Percentiles rank a stretch among this genome's conserved stretches.
phyloP scores from a whole-genome alignment of 345 rosid species.

The Bruguiera parviflora region DNA sequence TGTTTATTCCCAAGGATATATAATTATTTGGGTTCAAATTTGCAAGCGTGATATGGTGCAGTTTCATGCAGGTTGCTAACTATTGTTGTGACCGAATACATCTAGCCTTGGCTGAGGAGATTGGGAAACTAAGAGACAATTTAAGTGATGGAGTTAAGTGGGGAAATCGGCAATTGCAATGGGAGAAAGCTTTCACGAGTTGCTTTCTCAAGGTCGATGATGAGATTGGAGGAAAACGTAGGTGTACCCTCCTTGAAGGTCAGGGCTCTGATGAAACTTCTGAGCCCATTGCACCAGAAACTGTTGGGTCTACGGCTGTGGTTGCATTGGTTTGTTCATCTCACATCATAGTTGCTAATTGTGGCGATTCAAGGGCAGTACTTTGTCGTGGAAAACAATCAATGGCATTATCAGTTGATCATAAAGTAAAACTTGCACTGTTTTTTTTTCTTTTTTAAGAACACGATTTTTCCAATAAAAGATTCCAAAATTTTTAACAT shows the following conservation, averaged over 20 bases:
- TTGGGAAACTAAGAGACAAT: constrained; percentile 19
- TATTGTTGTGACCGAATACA: constrained; percentile 24
- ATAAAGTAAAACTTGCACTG: constrained; percentile 14
- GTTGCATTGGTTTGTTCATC: constrained; percentile 32
- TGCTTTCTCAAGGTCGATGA: constrained; percentile 31
- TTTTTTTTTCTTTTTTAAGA: not conserved
- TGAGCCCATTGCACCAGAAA: constrained; percentile 28
- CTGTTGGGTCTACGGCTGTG: constrained; percentile 30
- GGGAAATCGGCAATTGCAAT: constrained; percentile 15
- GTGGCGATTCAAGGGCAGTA: constrained; percentile 31
- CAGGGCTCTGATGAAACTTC: constrained; percentile 20
- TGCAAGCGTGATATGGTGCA: constrained; percentile 35
- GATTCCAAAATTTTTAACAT: not conserved
- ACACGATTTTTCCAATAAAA: not conserved
- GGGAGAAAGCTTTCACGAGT: constrained; percentile 23
- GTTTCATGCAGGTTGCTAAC: constrained; percentile 33
- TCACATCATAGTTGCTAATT: constrained; percentile 29
- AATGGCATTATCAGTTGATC: constrained; percentile 25
- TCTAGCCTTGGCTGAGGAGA: constrained; percentile 26
- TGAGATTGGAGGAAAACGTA: constrained; percentile 27
- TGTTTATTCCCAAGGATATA: too few relatives aligned
- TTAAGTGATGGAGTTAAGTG: not conserved
- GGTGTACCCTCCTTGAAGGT: constrained; percentile 21
- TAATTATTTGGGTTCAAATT: constrained; percentile 13
- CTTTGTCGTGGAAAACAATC: constrained; percentile 30